A percentile compares a stretch with the other conserved stretches of the same genome.
These are phyloP conservation scores for Alternaria rosae DNA, from an alignment of 2,329 filamentous ascomycete genomes.

Conservation along the genomic window DNA sequence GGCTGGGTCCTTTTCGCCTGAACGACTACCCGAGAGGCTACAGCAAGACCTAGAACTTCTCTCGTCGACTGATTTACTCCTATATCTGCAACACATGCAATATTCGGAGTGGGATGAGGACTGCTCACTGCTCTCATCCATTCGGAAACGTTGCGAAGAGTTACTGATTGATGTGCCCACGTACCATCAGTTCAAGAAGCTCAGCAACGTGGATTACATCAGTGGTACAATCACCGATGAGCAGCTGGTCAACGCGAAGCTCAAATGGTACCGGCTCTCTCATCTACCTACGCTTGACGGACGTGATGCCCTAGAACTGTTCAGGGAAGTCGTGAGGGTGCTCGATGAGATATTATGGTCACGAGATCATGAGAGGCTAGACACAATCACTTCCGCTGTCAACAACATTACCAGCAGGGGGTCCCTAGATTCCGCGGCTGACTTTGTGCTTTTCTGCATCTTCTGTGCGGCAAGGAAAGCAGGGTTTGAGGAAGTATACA, in stretches of 20 bases:
- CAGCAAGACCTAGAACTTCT: constrained; percentile 45
- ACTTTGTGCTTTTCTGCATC: constrained; percentile 64
- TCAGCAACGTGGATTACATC: constrained; percentile 48
- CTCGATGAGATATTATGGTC: constrained; percentile 41
- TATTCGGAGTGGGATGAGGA: constrained; percentile 42
- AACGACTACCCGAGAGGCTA: constrained; percentile 35
- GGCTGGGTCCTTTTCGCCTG: constrained; percentile 9
- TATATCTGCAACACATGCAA: constrained; percentile 45
- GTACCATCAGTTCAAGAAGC: constrained; percentile 45
- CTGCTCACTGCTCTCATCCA: constrained; percentile 38
- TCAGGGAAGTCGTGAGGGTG: constrained; percentile 39
- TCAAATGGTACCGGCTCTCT: constrained; percentile 48
- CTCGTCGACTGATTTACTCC: constrained; percentile 43
- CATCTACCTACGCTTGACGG: constrained; percentile 31
- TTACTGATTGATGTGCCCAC: constrained; percentile 48
- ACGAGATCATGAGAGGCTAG: constrained; percentile 39
- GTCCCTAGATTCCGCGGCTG: constrained; percentile 49
- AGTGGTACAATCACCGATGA: constrained; percentile 37
- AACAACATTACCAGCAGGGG: constrained; percentile 30
- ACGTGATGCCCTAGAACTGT: constrained; percentile 37
- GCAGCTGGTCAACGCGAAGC: constrained; percentile 38
- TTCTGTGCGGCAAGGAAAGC: constrained; percentile 65
- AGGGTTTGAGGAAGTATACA: constrained; percentile 68
- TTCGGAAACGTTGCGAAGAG: constrained; percentile 41
- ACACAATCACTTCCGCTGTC: constrained; percentile 40